phyloP scores from a whole-genome alignment of 2,329 filamentous ascomycete genomes.

The Penicillium sclerotigenum region DNA sequence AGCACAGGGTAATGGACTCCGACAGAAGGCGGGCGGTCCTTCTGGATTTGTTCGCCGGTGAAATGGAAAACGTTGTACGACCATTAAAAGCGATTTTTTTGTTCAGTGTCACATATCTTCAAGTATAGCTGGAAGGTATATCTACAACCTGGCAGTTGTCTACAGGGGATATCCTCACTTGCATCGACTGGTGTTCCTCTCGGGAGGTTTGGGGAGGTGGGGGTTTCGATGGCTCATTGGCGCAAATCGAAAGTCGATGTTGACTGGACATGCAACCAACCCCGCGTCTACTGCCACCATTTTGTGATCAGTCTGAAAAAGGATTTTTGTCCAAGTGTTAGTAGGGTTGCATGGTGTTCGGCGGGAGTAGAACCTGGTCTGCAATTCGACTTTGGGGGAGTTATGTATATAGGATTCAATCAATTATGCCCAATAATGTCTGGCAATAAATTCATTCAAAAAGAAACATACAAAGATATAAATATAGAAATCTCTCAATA shows the following conservation, averaged over 20 bases:
- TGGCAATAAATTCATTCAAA: not conserved
- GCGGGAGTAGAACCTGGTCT: slow-evolving; percentile 3
- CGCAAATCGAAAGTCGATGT: slow-evolving; percentile 7
- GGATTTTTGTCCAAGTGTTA: not conserved
- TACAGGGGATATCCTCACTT: not conserved
- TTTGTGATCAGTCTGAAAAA: slow-evolving; percentile 1
- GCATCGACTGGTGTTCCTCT: not conserved
- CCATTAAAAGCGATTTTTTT: not conserved
- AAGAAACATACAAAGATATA: not conserved
- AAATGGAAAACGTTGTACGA: slow-evolving; percentile 4
- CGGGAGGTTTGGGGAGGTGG: not conserved
- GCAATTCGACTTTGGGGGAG: not conserved
- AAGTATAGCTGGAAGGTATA: not conserved
- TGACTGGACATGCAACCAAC: not conserved
- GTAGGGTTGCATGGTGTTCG: slow-evolving; percentile 10
- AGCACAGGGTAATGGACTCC: slow-evolving; percentile 34
- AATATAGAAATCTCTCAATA: not conserved
- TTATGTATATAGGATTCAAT: slow-evolving; percentile 8
- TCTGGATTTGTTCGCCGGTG: slow-evolving; percentile 40
- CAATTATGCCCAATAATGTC: not conserved
- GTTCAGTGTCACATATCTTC: not conserved
- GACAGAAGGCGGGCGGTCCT: slow-evolving; percentile 36
- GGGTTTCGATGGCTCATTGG: slow-evolving; percentile 1
- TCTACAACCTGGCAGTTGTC: not conserved
- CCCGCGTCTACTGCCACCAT: slow-evolving; percentile 3